These are phyloP conservation scores for Pythium pectinolyticum DNA, from an alignment of 352 stramenopile genomes.

Conservation along the genomic window DNA sequence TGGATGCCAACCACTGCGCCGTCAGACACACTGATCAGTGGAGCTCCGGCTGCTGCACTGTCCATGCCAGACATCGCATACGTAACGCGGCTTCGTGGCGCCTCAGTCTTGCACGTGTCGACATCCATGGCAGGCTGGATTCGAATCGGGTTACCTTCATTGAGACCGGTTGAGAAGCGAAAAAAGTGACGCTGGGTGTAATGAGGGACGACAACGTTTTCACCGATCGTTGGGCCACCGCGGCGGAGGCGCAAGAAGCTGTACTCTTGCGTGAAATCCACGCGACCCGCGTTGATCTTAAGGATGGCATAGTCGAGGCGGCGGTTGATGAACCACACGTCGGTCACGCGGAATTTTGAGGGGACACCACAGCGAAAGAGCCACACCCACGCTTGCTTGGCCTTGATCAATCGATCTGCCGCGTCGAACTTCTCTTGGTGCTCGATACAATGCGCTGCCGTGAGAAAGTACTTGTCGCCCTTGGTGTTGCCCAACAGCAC, in stretches of 20 bases:
- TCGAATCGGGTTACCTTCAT: too few species aligned
- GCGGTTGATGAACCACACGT: constrained; percentile 28
- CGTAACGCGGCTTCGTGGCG: not conserved
- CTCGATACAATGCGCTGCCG: constrained; percentile 30
- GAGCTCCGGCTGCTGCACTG: constrained; percentile 25
- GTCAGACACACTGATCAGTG: constrained; percentile 25
- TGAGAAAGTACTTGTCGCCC: constrained; percentile 30
- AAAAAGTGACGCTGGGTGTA: too few species aligned
- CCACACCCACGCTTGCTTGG: constrained; percentile 16
- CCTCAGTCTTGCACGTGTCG: too few species aligned
- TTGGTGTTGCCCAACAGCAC: constrained; percentile 30
- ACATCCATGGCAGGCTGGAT: too few species aligned
- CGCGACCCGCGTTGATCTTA: constrained; percentile 19
- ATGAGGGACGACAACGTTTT: constrained; percentile 33
- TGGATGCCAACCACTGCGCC: constrained; percentile 25
- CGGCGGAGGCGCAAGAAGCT: constrained; percentile 26
- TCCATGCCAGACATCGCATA: not conserved
- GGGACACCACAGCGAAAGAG: not conserved
- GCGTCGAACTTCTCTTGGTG: not conserved
- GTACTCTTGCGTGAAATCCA: constrained; percentile 22
- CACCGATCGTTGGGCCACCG: constrained; percentile 1
- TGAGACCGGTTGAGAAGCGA: too few species aligned
- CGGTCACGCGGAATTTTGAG: constrained; percentile 26
- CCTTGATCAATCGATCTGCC: not conserved
- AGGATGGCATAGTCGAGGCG: constrained; percentile 34